Evolutionary conservation across 106 monocot species (phyloP), one percentile per base, ranked within the genome.

Genomic region (Apostasia shenzhenica): DNA sequence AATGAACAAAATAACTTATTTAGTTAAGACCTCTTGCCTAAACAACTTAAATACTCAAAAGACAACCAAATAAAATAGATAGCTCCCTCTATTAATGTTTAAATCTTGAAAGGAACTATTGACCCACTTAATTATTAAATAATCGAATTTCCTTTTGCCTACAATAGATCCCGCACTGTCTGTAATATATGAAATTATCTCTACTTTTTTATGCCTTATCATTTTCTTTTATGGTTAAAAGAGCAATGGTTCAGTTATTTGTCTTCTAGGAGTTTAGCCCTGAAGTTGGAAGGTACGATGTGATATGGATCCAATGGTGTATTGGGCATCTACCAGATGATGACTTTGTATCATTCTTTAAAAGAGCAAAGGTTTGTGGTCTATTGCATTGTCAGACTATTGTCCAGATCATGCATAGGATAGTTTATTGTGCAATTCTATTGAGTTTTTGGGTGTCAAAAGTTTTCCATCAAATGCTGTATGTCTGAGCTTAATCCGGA

Each of bases 231-330:
- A 70, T 1, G 8, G 5, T 39, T 71, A 59, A 71, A 71, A 50
- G 7, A 38, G 14, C 9, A 8, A 40, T 52, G 1, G 11, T 68
- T 40, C 41, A 41, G 8, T 2, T 68, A 12, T 54, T 4, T 66
- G 40, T 13, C 3, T 46, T 68, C 14, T 67, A 97, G 97, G 97
- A 97, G 40, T 97, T 97, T 69, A 87, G 84, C 65, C 97, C 92
- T 47, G 89, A 92, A 74, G 70, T 37, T 54, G 87, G 83, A 75
- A 89, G 97, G 71, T 97, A 99, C 72, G 90, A 99, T 85, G 92
- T 92, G 14, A 99, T 99, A 77, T 99, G 97, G 97, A 53, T 99
- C 14, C 97, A 99, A 55, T 99, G 97, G 97, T 99, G 97, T 71
- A 90, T 99, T 58, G 97, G 97, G 44, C 90, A 92, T 50, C 87